Evolutionary conservation across 768 basidiomycete genomes (phyloP).

Genomic region (Phaffia australis): DNA sequence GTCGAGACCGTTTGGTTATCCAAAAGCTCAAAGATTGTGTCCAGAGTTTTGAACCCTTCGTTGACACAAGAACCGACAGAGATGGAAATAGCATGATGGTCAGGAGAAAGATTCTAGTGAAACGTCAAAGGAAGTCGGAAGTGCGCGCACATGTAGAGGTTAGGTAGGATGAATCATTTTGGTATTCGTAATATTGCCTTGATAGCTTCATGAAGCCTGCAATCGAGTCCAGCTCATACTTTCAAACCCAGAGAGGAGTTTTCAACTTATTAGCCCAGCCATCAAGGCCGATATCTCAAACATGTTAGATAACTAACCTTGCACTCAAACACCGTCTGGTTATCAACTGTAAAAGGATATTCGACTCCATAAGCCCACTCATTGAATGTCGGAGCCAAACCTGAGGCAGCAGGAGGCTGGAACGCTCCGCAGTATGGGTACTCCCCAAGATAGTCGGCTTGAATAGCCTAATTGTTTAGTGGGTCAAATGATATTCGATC

Average conservation of each 20-base stretch:
- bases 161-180: constrained; percentile 60
- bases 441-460: constrained; percentile 51
- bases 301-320: constrained; percentile 44
- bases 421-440: constrained; percentile 73
- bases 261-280: not conserved
- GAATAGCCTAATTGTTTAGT: constrained; percentile 34
- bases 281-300: too few species aligned
- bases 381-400: constrained; percentile 54
- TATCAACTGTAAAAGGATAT: constrained; percentile 62
- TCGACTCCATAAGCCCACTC: constrained; percentile 58
- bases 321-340: constrained; percentile 67
- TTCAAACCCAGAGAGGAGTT: not conserved
- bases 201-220: constrained; percentile 71
- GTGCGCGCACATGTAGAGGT: constrained; percentile 51
- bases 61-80: not conserved
- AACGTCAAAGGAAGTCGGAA: not conserved
- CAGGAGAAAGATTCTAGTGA: not conserved
- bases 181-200: constrained; percentile 58
- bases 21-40: constrained; percentile 13
- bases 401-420: constrained; percentile 68
- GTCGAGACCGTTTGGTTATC: constrained; percentile 12
- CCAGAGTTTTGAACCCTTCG: constrained; percentile 1
- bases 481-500: not conserved
- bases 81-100: too few species aligned
- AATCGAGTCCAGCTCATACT: constrained; percentile 72